These are phyloP conservation scores for Euphorbia peplus DNA, from an alignment of 345 rosid genomes.

Conservation along the genomic window DNA sequence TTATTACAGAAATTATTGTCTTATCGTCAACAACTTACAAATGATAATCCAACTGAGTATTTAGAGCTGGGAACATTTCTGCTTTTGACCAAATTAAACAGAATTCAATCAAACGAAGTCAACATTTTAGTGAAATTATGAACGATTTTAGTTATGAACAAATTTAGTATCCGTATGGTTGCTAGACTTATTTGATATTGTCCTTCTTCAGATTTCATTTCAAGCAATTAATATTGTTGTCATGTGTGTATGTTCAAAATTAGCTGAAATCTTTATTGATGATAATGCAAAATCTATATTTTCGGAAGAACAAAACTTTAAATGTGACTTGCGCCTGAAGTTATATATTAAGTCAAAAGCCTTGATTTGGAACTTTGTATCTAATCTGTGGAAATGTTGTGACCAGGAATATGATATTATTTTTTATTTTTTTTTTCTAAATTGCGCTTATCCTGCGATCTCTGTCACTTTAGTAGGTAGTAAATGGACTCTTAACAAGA, in stretches of 20 bases:
- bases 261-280: neutral
- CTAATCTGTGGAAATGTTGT: neutral
- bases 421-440: conserved; percentile 4
- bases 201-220: neutral
- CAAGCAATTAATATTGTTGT: neutral
- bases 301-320: neutral
- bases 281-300: neutral
- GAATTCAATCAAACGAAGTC: no score
- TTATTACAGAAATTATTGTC: neutral
- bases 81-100: no score
- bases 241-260: no score
- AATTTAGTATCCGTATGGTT: no score
- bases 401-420: neutral
- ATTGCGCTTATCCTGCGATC: neutral
- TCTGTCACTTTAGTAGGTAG: conserved; percentile 62
- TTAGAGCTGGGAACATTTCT: no score
- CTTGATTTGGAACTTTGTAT: neutral
- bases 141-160: no score
- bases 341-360: no score
- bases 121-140: no score
- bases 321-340: neutral
- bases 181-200: no score
- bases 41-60: no score
- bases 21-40: neutral
- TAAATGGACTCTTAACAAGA: conserved; percentile 92